Conservation (phyloP, 495 filamentous ascomycete genomes). For the Mytilinidion resinicola region DNA sequence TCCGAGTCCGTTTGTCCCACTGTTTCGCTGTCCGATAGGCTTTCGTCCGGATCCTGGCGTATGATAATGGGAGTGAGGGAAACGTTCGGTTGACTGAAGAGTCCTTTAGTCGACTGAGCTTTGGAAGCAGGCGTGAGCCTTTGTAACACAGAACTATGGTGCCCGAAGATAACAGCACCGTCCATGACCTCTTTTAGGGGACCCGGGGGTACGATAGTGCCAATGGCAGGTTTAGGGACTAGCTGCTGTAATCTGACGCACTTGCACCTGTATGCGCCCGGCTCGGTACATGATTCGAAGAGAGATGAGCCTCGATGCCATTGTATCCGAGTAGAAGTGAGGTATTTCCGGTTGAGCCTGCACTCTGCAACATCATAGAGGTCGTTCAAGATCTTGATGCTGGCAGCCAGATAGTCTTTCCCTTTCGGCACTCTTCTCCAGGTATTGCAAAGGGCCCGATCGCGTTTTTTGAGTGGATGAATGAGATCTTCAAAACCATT, state of each 20-base stretch:
- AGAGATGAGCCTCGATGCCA: slow-evolving; percentile 27
- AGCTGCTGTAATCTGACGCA: slow-evolving; percentile 18
- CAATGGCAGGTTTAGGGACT: slow-evolving; percentile 7
- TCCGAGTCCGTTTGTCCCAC: slow-evolving; percentile 5
- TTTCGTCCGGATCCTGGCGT: neutral
- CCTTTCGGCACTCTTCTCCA: slow-evolving; percentile 24
- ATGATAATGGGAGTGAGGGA: slow-evolving; percentile 2
- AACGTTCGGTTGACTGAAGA: slow-evolving; percentile 14
- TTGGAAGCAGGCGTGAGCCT: neutral
- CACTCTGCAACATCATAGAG: slow-evolving; percentile 25
- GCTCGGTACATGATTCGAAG: slow-evolving; percentile 19
- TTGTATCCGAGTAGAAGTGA: slow-evolving; percentile 20
- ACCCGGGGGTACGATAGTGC: slow-evolving; percentile 1
- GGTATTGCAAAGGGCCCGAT: slow-evolving; percentile 7
- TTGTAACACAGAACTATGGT: slow-evolving; percentile 5
- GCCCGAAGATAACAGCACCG: slow-evolving; percentile 21
- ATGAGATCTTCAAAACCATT: slow-evolving; percentile 28
- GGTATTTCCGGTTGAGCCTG: slow-evolving; percentile 3
- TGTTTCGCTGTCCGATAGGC: neutral
- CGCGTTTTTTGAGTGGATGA: neutral
- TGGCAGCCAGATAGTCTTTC: slow-evolving; percentile 24
- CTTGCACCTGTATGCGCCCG: neutral
- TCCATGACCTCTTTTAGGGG: neutral
- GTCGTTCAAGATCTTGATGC: slow-evolving; percentile 12
- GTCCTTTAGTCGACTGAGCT: neutral